Base-by-base conservation (phyloP, 192 early-diverging fungal genomes). In the Coemansia biformis region DNA sequence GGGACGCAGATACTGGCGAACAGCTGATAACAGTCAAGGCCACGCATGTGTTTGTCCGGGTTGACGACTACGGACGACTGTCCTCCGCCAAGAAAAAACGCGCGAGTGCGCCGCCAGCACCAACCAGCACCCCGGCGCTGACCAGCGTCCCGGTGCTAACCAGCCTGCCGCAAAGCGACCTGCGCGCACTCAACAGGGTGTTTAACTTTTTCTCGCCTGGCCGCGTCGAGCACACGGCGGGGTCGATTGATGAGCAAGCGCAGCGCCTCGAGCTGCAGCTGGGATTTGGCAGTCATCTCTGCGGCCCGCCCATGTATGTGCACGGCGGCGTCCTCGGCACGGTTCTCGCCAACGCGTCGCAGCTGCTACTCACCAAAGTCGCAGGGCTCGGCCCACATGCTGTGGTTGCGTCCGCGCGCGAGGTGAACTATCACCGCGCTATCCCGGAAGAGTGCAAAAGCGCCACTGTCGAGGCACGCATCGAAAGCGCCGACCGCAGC, bases 321-420 rank as follows among this genome's bases (percentile, higher is more conserved):
- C 64, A 67, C 40, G 64, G 64, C 36, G 64, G 64, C 6, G 15
- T 67, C 9, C 43, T 67, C 8, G 51, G 38, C 16, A 67, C 64
- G 0, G 57, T 67, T 14, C 16, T 67, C 16, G 51, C 38, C 34
- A 67, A 67, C 22, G 53, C 48, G 1, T 51, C 48, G 3, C 46
- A 24, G 21, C 31, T 67, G 28, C 43, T 67, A 3, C 12, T 56
- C 33, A 15, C 46, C 17, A 47, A 39, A 11, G 11, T 32, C 0
- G 33, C 53, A 4, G 48, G 51, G 3, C 26, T 43, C 4, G 19
- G 31, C 28, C 24, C 33, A 1, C 8, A 1, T 4, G 5, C 23
- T 5, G 38, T 22, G 4, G 21, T 13, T 39, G 46, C 57, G 4
- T 13, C 43, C 4, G 34, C 29, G 28, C 39, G 57, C 24, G 46